phyloP scores from a whole-genome alignment of 768 basidiomycete species.

The Multifurca ochricompacta region DNA sequence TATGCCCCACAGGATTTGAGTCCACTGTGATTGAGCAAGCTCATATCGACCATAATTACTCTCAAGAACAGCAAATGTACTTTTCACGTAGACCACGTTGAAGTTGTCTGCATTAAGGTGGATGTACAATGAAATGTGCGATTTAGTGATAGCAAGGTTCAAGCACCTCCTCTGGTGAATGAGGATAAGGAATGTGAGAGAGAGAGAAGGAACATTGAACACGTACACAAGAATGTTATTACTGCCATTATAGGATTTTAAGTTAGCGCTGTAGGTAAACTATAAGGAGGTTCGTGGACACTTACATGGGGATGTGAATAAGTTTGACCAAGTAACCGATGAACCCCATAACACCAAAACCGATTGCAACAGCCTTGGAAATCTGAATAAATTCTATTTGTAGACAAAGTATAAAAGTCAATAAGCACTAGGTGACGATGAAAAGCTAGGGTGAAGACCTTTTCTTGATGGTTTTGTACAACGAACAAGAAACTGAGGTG shows the following conservation, averaged over 20 bases:
- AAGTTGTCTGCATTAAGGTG: slow-evolving; percentile 9
- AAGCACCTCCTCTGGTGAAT: slow-evolving; percentile 65
- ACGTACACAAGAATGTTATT: slow-evolving; percentile 98
- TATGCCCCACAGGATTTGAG: background rate
- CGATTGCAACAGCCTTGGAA: slow-evolving; percentile 92
- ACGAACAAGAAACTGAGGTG: slow-evolving; percentile 81
- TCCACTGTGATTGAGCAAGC: background rate
- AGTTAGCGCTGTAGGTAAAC: slow-evolving; percentile 17
- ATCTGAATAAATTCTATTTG: slow-evolving; percentile 85
- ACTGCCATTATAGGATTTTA: slow-evolving; percentile 36
- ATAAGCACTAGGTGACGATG: background rate
- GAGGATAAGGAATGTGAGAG: slow-evolving; percentile 20
- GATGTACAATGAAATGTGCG: slow-evolving; percentile 9
- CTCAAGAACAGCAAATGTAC: background rate
- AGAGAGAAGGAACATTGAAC: background rate
- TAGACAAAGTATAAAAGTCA: slow-evolving; percentile 7
- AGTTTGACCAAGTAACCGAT: slow-evolving; percentile 98
- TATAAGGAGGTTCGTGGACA: slow-evolving; percentile 22
- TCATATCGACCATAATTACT: background rate
- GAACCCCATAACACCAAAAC: slow-evolving; percentile 98
- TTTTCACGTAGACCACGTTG: background rate
- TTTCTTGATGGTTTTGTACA: slow-evolving; percentile 97
- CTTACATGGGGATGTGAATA: slow-evolving; percentile 97
- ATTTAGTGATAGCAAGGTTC: slow-evolving; percentile 21
- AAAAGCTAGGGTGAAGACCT: slow-evolving; percentile 45